Evolutionary conservation across 345 rosid species (phyloP), one percentile per base, ranked within the genome.

Genomic region (Eutrema yunnanense): DNA sequence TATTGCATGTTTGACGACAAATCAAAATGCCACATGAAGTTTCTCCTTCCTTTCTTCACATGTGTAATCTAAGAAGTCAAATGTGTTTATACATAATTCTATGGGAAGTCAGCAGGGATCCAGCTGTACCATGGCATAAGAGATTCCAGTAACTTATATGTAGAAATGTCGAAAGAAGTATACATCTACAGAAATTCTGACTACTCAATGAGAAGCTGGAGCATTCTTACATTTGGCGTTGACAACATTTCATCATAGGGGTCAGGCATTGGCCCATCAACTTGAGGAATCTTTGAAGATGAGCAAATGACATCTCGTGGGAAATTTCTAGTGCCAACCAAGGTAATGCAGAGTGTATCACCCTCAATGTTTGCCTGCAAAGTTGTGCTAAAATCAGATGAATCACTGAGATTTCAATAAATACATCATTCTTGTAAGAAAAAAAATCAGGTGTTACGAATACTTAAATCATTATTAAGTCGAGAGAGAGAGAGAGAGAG

Each of bases 231-330:
- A 84, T 91, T 95, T 56, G 99, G 99, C 66, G 99, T 86, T 41
- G 99, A 91, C 72, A 91, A 84, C 81, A 78, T 83, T 51, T 95
- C 96, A 61, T 95, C 97, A 77, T 89, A 95, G 13, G 96, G 92
- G 81, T 89, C 99, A 65, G 99, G 97, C 58, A 82, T 83, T 48
- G 97, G 96, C 60, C 99, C 99, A 86, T 95, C 99, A 68, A 80
- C 76, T 80, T 95, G 99, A 66, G 97, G 92, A 47, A 95, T 88
- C 81, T 82, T 89, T 11, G 55, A 68, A 40, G 82, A 73, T 40
- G 83, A 58, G 72, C 63, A 57, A 43, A 60, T n/a, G 58, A 59
- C 9, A 44, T 71, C 68, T 65, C 63, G 56, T 59, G 63, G 54
- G 36, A 43, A 2, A 33, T 71, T 77, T 57, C 73, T 51, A 42